A percentile compares a stretch with the other conserved stretches of the same genome.
phyloP scores from a whole-genome alignment of 257 asterid genomes.

The Knoxia roxburghii region DNA sequence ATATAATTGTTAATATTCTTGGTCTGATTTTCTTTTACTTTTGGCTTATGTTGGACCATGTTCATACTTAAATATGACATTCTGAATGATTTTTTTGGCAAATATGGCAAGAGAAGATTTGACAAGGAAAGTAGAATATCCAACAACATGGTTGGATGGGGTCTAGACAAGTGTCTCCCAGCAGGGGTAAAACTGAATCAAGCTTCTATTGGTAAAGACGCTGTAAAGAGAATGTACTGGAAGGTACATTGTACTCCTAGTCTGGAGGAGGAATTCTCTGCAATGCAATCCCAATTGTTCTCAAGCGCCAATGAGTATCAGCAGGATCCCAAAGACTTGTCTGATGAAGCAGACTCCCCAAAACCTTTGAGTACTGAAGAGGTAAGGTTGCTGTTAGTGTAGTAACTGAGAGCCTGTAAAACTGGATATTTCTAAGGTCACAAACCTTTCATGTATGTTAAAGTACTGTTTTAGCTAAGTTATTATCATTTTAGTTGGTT shows the following conservation, averaged over 20 bases:
- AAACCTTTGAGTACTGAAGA: constrained; percentile 44
- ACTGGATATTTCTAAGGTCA: not conserved
- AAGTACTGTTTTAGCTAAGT: not conserved
- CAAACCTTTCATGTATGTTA: not conserved
- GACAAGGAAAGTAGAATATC: constrained; percentile 24
- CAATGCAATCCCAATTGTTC: constrained; percentile 28
- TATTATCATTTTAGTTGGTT: not conserved
- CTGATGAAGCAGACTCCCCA: constrained; percentile 23
- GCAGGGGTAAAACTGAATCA: constrained; percentile 23
- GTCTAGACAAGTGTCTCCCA: constrained; percentile 12
- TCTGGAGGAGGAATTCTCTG: constrained; percentile 50
- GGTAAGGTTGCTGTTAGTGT: constrained; percentile 31
- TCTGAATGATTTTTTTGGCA: constrained; percentile 2
- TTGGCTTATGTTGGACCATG: constrained; percentile 8
- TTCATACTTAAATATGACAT: constrained; percentile 15
- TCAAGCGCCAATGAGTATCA: constrained; percentile 23
- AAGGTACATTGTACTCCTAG: constrained; percentile 37
- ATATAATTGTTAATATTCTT: not conserved
- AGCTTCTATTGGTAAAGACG: constrained; percentile 24
- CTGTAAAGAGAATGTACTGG: constrained; percentile 20
- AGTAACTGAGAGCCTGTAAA: not conserved
- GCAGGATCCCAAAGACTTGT: constrained; percentile 22
- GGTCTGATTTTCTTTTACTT: not conserved
- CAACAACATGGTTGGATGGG: constrained; percentile 23
- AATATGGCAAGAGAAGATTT: constrained; percentile 29